phyloP scores from a whole-genome alignment of 768 basidiomycete species.

The Tephrocybe sp. region DNA sequence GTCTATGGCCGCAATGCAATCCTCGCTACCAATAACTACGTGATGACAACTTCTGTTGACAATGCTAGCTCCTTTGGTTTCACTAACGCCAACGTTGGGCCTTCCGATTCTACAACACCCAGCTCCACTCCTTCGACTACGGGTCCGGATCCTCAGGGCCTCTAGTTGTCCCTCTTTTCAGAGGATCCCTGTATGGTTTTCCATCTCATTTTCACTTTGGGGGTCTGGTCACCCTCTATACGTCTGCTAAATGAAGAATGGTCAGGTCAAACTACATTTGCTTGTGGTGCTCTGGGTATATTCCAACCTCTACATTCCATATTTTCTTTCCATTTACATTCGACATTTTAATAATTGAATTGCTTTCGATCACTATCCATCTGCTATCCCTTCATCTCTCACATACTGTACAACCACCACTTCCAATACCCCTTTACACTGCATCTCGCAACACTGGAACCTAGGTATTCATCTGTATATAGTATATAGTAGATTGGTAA shows the following conservation, averaged over 20 bases:
- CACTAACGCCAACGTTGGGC: not conserved
- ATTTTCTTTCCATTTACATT: not conserved
- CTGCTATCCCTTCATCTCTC: not conserved
- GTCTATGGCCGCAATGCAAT: conserved; percentile 15
- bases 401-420: not conserved
- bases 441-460: not conserved
- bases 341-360: no score
- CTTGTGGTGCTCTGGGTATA: no score
- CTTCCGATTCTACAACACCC: not conserved
- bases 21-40: not conserved
- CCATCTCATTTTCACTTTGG: not conserved
- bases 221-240: no score
- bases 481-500: no score
- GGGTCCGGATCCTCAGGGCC: not conserved
- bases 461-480: not conserved
- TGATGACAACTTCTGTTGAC: not conserved
- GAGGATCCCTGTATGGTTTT: conserved; percentile 21
- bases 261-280: no score
- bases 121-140: not conserved
- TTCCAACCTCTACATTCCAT: no score
- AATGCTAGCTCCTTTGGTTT: not conserved
- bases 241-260: no score
- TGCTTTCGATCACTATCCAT: not conserved
- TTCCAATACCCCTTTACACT: not conserved
- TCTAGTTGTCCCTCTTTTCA: not conserved